Base-by-base conservation (phyloP, 345 rosid species). In the Rhodomyrtus tomentosa region DNA sequence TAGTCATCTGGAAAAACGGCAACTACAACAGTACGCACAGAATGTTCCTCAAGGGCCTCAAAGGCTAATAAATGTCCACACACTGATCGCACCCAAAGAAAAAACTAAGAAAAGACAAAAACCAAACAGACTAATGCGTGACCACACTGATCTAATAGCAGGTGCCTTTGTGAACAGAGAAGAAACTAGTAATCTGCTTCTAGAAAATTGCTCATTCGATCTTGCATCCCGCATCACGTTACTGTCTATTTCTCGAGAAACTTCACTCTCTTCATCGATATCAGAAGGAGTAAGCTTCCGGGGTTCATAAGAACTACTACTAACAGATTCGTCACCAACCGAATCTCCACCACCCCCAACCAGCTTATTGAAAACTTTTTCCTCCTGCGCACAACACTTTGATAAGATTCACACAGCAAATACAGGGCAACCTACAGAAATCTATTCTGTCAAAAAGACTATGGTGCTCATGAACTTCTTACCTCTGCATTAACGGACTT, bases 401-500 rank as follows among this genome's bases (percentile, higher is more conserved):
- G 55, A 50, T 50, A 81, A 40, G 53, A 20, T 54, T 82, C 48
- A 53, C 50, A 82, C 50, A 42, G 53, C 56, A 81, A 27, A 80
- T 36, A 68, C 79, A 68, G 16, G 45, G 45, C 79, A 68, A 68
- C 79, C 79, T 68, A 68, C 36, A 68, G 45, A 32, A 24, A 68
- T 18, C 45, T 68, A 68, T 68, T 68, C 79, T 68, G 45, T 68
- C 79, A 68, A 68, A 80, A 81, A 50, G 42, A 81, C 55, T 50
- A 50, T 3, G 42, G 55, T 32, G 79, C 79, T 68, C 79, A 32
- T 25, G 55, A 82, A 25, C 42, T 82, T 50, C 83, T 74, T 83
- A 86, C 87, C 87, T 82, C 85, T 29, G 76, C 29, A 79, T 40
- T 51, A 12, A 5, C 50, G 20, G 76, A 55, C 38, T 86, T 85